phyloP scores from a whole-genome alignment of 306 rosid genomes.

The Quercus parvula region DNA sequence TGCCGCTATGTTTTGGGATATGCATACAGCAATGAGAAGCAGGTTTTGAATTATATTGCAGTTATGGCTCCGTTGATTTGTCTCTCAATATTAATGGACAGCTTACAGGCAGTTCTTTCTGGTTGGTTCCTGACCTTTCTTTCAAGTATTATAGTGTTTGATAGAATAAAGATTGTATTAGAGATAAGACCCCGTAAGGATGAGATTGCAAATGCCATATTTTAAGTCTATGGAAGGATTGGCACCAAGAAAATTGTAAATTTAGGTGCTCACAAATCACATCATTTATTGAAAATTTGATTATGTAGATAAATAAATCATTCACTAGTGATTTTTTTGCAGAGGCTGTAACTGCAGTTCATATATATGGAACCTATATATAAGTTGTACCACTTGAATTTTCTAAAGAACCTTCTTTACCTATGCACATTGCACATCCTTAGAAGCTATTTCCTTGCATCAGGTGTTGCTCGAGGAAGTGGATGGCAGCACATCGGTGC shows the following conservation, averaged over 20 bases:
- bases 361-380: too few species aligned
- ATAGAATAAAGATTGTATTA: background rate
- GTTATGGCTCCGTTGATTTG: constrained; percentile 31
- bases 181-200: background rate
- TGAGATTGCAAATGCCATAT: background rate
- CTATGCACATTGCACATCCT: background rate
- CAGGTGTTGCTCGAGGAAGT: constrained; percentile 43
- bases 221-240: background rate
- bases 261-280: background rate
- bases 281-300: too few species aligned
- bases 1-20: constrained; percentile 31
- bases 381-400: background rate
- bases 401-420: background rate
- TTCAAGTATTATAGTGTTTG: background rate
- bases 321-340: too few species aligned
- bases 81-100: constrained; percentile 35
- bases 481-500: constrained; percentile 43
- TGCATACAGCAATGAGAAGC: constrained; percentile 31
- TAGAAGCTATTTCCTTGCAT: too few species aligned
- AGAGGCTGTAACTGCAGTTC: too few species aligned
- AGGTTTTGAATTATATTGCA: constrained; percentile 27
- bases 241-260: background rate
- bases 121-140: constrained; percentile 22
- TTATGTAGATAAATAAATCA: too few species aligned
- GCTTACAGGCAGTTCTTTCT: constrained; percentile 42